Conservation (phyloP, 1,284 basidiomycete genomes). For the Trichosporon sp. region DNA sequence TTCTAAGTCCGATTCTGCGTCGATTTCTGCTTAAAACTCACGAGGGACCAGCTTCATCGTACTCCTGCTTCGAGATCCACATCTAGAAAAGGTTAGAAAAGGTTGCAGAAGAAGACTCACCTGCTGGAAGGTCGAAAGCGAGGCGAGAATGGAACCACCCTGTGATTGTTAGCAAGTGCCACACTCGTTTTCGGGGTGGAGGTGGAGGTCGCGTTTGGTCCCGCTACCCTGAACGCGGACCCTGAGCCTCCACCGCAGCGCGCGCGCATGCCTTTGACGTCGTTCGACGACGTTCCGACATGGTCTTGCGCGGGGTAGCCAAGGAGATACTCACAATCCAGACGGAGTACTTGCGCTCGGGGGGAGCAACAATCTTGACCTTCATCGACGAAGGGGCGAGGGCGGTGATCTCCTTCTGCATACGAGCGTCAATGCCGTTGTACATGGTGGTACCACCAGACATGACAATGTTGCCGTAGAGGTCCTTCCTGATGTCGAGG, state of each 20-base stretch:
- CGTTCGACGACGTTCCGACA: not conserved
- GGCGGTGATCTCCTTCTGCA: conserved; percentile 95
- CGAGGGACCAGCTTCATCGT: conserved; percentile 81
- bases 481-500: conserved; percentile 57
- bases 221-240: not conserved
- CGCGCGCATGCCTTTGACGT: not conserved
- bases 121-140: conserved; percentile 92
- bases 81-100: conserved; percentile 25
- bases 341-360: conserved; percentile 84
- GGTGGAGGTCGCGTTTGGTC: conserved; percentile 10
- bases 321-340: conserved; percentile 88
- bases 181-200: not conserved
- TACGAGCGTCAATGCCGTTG: conserved; percentile 93
- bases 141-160: conserved; percentile 48
- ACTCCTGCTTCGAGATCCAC: conserved; percentile 61
- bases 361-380: conserved; percentile 69
- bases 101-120: conserved; percentile 50
- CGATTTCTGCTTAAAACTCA: conserved; percentile 59
- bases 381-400: conserved; percentile 81
- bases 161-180: conserved; percentile 9
- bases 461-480: conserved; percentile 67
- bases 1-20: too few relatives aligned
- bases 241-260: conserved; percentile 2
- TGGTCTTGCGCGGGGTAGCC: not conserved
- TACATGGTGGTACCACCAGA: conserved; percentile 98